Percentiles rank a stretch among this genome's conserved stretches.
phyloP scores from a whole-genome alignment of 306 rosid species.

The Notholithocarpus densiflorus region DNA sequence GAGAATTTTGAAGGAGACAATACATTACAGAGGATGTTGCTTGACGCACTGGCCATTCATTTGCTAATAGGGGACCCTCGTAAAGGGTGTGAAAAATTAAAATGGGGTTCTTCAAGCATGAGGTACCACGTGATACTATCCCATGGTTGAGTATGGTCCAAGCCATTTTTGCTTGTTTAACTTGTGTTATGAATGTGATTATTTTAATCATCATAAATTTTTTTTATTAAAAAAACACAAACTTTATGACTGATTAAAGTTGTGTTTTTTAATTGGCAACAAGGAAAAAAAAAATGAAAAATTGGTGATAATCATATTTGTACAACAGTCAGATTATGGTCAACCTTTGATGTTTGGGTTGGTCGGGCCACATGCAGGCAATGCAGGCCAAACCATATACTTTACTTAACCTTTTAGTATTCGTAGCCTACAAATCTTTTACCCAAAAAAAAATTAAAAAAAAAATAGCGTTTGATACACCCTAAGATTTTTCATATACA shows the following conservation, averaged over 20 bases:
- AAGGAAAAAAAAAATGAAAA: too few species aligned
- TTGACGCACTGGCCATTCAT: constrained; percentile 60
- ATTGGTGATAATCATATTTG: neutral
- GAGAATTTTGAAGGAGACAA: constrained; percentile 42
- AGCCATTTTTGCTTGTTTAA: constrained; percentile 21
- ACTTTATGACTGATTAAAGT: neutral
- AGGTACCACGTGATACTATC: constrained; percentile 25
- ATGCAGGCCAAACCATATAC: neutral
- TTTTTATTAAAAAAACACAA: neutral
- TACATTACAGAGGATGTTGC: constrained; percentile 69
- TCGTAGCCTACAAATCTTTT: neutral
- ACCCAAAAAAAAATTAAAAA: neutral
- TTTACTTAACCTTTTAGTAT: neutral
- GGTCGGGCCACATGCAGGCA: constrained; percentile 34
- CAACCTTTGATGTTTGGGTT: constrained; percentile 25
- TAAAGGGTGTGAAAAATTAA: constrained; percentile 18
- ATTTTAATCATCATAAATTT: neutral
- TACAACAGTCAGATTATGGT: constrained; percentile 34
- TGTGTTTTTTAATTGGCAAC: too few species aligned
- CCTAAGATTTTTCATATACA: neutral
- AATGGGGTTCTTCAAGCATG: neutral
- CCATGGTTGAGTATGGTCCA: constrained; percentile 34
- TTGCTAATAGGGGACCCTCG: constrained; percentile 16
- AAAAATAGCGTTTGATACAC: neutral
- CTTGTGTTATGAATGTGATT: neutral